Conservation (phyloP, 768 basidiomycete species). For the Pleurotus platypus region DNA sequence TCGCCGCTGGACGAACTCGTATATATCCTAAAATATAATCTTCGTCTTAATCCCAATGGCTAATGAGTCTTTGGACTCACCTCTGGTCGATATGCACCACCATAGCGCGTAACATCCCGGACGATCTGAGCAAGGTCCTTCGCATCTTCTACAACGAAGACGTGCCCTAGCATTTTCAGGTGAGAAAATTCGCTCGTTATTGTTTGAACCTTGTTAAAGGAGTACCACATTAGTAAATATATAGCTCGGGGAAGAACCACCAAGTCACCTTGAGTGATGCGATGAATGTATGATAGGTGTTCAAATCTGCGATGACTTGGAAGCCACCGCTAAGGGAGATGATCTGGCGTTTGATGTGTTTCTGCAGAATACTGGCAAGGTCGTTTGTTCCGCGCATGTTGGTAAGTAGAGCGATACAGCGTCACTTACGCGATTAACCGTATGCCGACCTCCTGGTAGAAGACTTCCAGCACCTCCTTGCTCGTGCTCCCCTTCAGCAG, state of each 20-base stretch:
- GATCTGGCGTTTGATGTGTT: constrained; percentile 96
- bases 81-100: constrained; percentile 92
- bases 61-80: constrained; percentile 32
- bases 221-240: neutral
- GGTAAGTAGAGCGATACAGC: neutral
- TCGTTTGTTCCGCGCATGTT: neutral
- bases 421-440: constrained; percentile 71
- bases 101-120: constrained; percentile 91
- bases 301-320: constrained; percentile 94
- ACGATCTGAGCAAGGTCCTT: constrained; percentile 97
- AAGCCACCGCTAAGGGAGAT: constrained; percentile 93
- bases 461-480: constrained; percentile 95
- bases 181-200: constrained; percentile 89
- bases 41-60: neutral
- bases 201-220: constrained; percentile 51
- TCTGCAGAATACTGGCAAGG: constrained; percentile 78
- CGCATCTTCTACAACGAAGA: constrained; percentile 93
- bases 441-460: constrained; percentile 96
- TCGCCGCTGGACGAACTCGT: constrained; percentile 92
- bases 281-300: constrained; percentile 89
- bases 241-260: neutral
- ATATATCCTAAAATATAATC: constrained; percentile 56
- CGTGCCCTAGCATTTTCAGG: constrained; percentile 96
- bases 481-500: constrained; percentile 91
- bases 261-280: constrained; percentile 69